Conservation (phyloP, 495 filamentous ascomycete genomes). For the Penicillium daleae region DNA sequence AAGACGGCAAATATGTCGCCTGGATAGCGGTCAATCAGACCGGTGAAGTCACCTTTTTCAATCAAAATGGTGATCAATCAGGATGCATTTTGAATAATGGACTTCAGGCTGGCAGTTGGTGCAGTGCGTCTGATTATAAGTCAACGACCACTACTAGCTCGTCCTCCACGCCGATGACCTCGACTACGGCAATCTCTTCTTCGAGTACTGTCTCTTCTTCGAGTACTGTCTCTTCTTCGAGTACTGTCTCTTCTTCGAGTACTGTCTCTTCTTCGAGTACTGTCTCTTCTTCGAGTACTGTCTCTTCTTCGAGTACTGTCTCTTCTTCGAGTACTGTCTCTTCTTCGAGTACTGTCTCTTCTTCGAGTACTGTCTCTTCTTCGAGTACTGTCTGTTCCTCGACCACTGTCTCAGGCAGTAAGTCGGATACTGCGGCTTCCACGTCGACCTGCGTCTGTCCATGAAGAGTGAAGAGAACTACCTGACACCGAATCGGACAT, state of each 20-base stretch:
- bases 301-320: no score
- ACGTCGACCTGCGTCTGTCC: neutral
- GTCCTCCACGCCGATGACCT: neutral
- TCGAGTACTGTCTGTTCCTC: neutral
- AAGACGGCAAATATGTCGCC: conserved; percentile 1
- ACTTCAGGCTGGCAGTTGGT: conserved; percentile 10
- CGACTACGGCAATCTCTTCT: no score
- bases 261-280: no score
- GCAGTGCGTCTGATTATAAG: conserved; percentile 6
- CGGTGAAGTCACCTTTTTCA: conserved; percentile 12
- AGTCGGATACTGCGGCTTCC: neutral
- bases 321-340: neutral
- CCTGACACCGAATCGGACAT: neutral
- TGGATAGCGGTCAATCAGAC: conserved; percentile 8
- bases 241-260: no score
- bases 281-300: no score
- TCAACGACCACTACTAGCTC: neutral
- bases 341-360: neutral
- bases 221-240: no score
- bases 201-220: no score
- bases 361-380: neutral
- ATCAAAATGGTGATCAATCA: conserved; percentile 10
- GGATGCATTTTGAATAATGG: conserved; percentile 6
- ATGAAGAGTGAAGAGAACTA: neutral
- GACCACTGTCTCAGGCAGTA: neutral